Evolutionary conservation across 306 rosid species (phyloP), one percentile per base, ranked within the genome.

Genomic region (Dryas octopetala): DNA sequence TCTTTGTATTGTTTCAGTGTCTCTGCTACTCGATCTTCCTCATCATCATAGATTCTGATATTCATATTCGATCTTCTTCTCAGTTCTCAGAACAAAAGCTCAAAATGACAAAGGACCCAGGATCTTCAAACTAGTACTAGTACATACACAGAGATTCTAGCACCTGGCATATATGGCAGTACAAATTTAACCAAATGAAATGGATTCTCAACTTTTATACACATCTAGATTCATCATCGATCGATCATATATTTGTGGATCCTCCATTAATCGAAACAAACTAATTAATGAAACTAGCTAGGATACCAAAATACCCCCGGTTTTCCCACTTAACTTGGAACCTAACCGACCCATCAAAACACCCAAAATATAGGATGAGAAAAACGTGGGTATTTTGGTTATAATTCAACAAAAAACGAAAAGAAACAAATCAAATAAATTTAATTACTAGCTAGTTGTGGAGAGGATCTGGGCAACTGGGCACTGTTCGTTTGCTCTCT

Each of bases 381-480:
- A 90, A 91, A 91, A 87, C 93, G 96, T 12, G 86, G 93, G 89
- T 90, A 88, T 90, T 89, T 83, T 87, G 95, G 96, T 76, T 70
- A 70, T 66, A 68, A 79, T 71, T 52, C 59, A 74, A 83, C 79
- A 80, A 78, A 80, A 16, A 46, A 8, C 40, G 28, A 41, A 58
- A 7, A 6, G 41, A 50, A 28, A 38, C 53, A 43, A 10, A 16
- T 12, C 0, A 9, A 65, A 17, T 54, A 71, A 73, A 49, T 67
- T 54, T 23, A 23, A 23, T 23, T 61, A 71, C 88, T 85, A 86
- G 38, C 38, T 32, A 32, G 91, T 95, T 95, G 85, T 95, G 98
- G 78, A 95, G 97, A 87, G 96, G 95, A 95, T 95, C 98, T 79
- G 98, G 98, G 84, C 97, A 95, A 64, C 91, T 95, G 78, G 98